phyloP scores from a whole-genome alignment of 192 early-diverging fungal genomes.

The Phycomyces blakesleeanus region DNA sequence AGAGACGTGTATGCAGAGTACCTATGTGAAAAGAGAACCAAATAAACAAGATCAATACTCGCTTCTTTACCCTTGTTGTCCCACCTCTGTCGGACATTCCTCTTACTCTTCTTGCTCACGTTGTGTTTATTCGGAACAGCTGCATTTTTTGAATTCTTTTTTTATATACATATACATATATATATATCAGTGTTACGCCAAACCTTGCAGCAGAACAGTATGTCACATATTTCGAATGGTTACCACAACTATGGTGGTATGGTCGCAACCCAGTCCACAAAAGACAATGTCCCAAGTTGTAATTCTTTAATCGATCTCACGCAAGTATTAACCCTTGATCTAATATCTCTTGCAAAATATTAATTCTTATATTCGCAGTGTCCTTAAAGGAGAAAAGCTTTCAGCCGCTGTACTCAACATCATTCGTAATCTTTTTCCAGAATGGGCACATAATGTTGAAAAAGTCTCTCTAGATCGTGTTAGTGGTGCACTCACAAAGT shows the following conservation, averaged over 20 bases:
- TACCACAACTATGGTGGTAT: neutral
- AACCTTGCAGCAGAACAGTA: neutral
- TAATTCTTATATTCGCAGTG: too few species aligned
- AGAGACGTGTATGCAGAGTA: neutral
- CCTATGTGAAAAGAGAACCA: neutral
- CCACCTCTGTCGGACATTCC: too few species aligned
- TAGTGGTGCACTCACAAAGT: slow-evolving; percentile 68
- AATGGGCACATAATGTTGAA: slow-evolving; percentile 22
- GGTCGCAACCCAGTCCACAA: neutral
- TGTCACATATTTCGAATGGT: neutral
- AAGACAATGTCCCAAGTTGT: slow-evolving; percentile 7
- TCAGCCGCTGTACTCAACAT: slow-evolving; percentile 5
- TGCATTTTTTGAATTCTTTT: neutral
- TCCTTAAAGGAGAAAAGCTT: slow-evolving; percentile 26
- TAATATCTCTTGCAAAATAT: too few species aligned
- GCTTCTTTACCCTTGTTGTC: neutral
- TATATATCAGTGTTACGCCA: neutral
- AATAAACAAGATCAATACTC: neutral
- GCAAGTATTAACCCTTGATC: neutral
- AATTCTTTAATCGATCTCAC: slow-evolving; percentile 16
- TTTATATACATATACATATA: neutral
- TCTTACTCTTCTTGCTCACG: too few species aligned
- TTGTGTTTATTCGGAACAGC: too few species aligned
- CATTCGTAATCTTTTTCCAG: slow-evolving; percentile 20
- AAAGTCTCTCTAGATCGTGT: slow-evolving; percentile 43